phyloP scores from a whole-genome alignment of 495 filamentous ascomycete genomes.

The Neurospora sublineolata region DNA sequence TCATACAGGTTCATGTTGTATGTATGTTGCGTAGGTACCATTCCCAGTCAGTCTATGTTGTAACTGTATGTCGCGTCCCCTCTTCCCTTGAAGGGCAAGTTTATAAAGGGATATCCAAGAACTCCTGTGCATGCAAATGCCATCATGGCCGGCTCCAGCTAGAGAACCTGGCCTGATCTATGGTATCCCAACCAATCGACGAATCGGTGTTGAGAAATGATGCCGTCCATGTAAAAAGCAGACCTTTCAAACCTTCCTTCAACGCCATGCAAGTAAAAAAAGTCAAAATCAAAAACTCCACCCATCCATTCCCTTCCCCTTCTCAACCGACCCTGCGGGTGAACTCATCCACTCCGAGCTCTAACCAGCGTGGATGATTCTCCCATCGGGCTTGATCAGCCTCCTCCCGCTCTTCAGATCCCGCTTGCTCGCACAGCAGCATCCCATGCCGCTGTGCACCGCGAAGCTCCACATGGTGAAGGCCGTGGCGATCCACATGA shows the following conservation, averaged over 20 bases:
- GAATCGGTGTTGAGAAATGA: neutral
- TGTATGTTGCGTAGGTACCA: neutral
- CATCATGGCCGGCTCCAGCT: neutral
- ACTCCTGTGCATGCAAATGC: neutral
- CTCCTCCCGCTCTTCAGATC: slow-evolving; percentile 43
- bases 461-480: slow-evolving; percentile 57
- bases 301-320: slow-evolving; percentile 1
- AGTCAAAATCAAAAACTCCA: neutral
- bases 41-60: neutral
- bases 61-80: neutral
- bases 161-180: neutral
- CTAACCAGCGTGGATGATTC: neutral
- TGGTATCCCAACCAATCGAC: neutral
- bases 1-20: neutral
- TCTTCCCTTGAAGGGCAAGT: neutral
- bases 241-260: neutral
- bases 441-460: slow-evolving; percentile 60
- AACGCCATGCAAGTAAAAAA: neutral
- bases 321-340: neutral
- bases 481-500: slow-evolving; percentile 75
- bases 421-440: slow-evolving; percentile 53
- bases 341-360: neutral
- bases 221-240: neutral
- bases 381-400: slow-evolving; percentile 4
- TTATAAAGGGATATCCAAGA: neutral